phyloP scores from a whole-genome alignment of 306 rosid species.

The Urtica urens region DNA sequence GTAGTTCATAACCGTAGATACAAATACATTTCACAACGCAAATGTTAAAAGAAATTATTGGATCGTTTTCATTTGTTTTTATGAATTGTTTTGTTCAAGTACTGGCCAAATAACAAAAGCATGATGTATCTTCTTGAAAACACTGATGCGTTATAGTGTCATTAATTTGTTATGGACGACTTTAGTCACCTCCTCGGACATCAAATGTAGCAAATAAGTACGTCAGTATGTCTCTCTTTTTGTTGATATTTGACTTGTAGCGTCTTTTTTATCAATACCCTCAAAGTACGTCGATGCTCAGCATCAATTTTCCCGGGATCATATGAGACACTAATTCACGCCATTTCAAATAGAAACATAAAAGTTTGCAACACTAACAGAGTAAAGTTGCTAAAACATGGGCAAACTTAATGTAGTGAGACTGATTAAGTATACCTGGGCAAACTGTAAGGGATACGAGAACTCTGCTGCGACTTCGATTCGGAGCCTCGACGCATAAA shows the following conservation, averaged over 20 bases:
- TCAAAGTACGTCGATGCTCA: not conserved
- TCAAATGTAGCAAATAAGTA: conserved; percentile 84
- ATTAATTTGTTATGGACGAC: too few species aligned
- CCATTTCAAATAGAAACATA: too few species aligned
- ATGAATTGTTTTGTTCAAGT: too few species aligned
- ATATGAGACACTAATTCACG: too few species aligned
- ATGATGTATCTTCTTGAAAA: conserved; percentile 98
- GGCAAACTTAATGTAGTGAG: conserved; percentile 22
- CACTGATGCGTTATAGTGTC: conserved; percentile 76
- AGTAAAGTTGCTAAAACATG: not conserved
- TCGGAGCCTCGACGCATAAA: conserved; percentile 43
- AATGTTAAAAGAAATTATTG: too few species aligned
- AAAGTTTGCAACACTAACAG: too few species aligned
- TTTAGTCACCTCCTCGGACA: conserved; percentile 83
- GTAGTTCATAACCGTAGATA: conserved; percentile 93
- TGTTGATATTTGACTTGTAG: too few species aligned
- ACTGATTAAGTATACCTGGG: conserved; percentile 35
- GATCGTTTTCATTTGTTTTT: too few species aligned
- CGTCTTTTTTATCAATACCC: too few species aligned
- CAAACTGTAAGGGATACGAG: conserved; percentile 32
- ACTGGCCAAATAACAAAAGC: conserved; percentile 99
- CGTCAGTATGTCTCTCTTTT: conserved; percentile 2
- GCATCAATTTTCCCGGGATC: too few species aligned
- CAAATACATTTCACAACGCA: too few species aligned
- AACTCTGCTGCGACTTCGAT: conserved; percentile 26